Conservation (phyloP, 2,329 filamentous ascomycete genomes). For the Arthrobotrys conoides region DNA sequence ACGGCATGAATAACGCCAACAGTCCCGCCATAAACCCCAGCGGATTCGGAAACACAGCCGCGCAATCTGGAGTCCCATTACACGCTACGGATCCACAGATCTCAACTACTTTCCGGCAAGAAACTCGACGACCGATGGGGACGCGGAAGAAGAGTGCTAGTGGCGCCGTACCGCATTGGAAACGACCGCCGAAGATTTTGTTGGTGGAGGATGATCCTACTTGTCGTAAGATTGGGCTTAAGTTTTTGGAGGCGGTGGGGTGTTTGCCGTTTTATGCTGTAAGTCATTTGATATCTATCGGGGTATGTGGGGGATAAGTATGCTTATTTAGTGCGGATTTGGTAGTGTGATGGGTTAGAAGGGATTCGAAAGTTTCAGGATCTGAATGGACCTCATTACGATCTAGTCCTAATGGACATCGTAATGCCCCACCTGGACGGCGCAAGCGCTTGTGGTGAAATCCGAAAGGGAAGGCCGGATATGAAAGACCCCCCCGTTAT, state of each 20-base stretch:
- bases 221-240: conserved; percentile 77
- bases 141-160: conserved; percentile 67
- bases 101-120: conserved; percentile 56
- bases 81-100: conserved; percentile 58
- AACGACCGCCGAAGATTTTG: conserved; percentile 81
- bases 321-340: conserved; percentile 22
- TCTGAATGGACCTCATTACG: conserved; percentile 70
- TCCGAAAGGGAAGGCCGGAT: conserved; percentile 72
- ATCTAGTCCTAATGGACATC: conserved; percentile 88
- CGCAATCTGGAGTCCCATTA: conserved; percentile 45
- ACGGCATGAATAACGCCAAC: conserved; percentile 27
- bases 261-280: conserved; percentile 79
- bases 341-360: conserved; percentile 85
- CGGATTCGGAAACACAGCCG: conserved; percentile 54
- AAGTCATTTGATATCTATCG: conserved; percentile 66
- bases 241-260: conserved; percentile 77
- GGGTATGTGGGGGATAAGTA: not conserved
- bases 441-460: conserved; percentile 92
- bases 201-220: conserved; percentile 87
- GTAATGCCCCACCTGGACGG: conserved; percentile 98
- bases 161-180: conserved; percentile 75
- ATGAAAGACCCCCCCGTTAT: conserved; percentile 81
- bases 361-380: conserved; percentile 83
- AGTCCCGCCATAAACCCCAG: conserved; percentile 30
- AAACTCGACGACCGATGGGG: conserved; percentile 48